Evolutionary conservation across 352 stramenopile genomes (phyloP).

Genomic region (Plasmopara muralis): DNA sequence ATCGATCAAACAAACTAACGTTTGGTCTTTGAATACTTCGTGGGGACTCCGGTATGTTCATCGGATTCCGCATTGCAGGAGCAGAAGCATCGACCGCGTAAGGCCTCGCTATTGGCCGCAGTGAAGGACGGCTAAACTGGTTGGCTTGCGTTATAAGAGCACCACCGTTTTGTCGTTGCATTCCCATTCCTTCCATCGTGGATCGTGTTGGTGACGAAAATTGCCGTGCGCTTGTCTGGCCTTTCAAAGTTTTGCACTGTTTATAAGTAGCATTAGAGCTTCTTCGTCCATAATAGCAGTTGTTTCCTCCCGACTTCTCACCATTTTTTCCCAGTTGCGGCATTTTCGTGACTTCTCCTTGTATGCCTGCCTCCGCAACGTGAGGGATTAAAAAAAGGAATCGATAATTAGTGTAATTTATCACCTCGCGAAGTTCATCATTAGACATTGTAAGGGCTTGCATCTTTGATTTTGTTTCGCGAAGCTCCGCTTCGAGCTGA

Average conservation of each 20-base stretch:
- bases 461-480: slow-evolving; percentile 78
- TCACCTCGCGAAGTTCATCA: slow-evolving; percentile 71
- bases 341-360: slow-evolving; percentile 84
- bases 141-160: slow-evolving; percentile 26
- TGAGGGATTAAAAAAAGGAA: background rate
- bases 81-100: slow-evolving; percentile 18
- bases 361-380: slow-evolving; percentile 45
- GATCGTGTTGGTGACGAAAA: slow-evolving; percentile 58
- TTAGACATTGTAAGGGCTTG: slow-evolving; percentile 62
- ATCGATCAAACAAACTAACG: slow-evolving; percentile 55
- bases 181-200: slow-evolving; percentile 23
- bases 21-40: slow-evolving; percentile 43
- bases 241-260: slow-evolving; percentile 69
- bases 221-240: slow-evolving; percentile 36
- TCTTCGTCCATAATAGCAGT: background rate
- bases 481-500: slow-evolving; percentile 73
- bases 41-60: slow-evolving; percentile 38
- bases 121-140: slow-evolving; percentile 40
- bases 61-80: slow-evolving; percentile 26
- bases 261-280: slow-evolving; percentile 5
- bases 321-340: slow-evolving; percentile 86
- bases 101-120: slow-evolving; percentile 32
- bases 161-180: slow-evolving; percentile 26
- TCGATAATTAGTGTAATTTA: background rate
- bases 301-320: slow-evolving; percentile 8